Evolutionary conservation across 148 eudicot genomes (phyloP).

Genomic region (Silene latifolia): DNA sequence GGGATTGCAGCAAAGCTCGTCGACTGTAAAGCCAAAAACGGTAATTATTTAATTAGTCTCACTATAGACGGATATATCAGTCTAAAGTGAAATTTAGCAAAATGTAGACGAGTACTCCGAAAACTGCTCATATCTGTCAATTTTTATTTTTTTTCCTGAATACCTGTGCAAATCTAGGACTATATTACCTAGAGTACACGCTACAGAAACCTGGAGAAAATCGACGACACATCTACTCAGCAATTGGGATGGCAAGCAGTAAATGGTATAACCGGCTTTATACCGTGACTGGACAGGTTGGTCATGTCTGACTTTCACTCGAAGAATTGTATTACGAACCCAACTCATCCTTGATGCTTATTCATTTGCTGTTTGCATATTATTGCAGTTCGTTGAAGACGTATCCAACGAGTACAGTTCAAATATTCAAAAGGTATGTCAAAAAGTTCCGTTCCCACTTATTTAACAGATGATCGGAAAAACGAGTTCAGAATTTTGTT

Average conservation of each 20-base stretch:
- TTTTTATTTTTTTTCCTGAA: not conserved
- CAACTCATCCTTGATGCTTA: no score
- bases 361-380: not conserved
- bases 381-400: conserved; percentile 72
- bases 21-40: conserved; percentile 66
- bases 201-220: conserved; percentile 85
- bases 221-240: conserved; percentile 69
- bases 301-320: no score
- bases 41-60: conserved; percentile 39
- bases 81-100: no score
- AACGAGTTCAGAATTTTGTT: not conserved
- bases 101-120: no score
- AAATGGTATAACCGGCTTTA: conserved; percentile 82
- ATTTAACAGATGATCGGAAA: not conserved
- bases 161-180: conserved; percentile 39
- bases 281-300: conserved; percentile 99
- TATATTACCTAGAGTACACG: conserved; percentile 85
- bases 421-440: conserved; percentile 55
- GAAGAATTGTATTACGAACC: no score
- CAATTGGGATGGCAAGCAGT: conserved; percentile 71
- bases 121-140: no score
- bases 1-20: conserved; percentile 84
- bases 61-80: no score
- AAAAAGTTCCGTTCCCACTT: no score
- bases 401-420: conserved; percentile 60